Percentiles rank a stretch among this genome's conserved stretches.
These are phyloP conservation scores for Cucurbitaria berberidis DNA, from an alignment of 2,329 filamentous ascomycete genomes.

Conservation along the genomic window DNA sequence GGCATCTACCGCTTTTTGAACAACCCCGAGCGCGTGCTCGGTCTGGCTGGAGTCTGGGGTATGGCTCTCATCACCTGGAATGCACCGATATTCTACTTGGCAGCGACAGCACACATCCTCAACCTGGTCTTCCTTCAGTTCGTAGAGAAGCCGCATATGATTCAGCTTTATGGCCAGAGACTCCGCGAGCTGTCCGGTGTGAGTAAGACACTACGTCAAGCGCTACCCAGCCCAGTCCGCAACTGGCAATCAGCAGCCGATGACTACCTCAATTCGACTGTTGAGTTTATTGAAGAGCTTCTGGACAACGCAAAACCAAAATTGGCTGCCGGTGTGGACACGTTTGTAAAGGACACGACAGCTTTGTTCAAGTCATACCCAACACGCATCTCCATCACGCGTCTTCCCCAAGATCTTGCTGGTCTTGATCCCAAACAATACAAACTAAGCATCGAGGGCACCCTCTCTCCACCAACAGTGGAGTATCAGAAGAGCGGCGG, in stretches of 20 bases:
- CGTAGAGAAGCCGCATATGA: slow-evolving; percentile 94
- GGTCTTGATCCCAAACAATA: slow-evolving; percentile 83
- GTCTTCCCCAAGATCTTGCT: slow-evolving; percentile 78
- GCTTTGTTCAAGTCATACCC: slow-evolving; percentile 90
- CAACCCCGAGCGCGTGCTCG: slow-evolving; percentile 93
- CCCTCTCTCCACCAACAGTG: slow-evolving; percentile 55
- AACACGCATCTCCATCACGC: slow-evolving; percentile 80
- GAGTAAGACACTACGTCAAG: slow-evolving; percentile 87
- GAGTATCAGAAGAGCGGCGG: slow-evolving; percentile 68
- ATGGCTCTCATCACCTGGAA: slow-evolving; percentile 93
- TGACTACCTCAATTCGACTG: slow-evolving; percentile 82
- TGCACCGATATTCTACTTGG: slow-evolving; percentile 82
- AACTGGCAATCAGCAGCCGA: slow-evolving; percentile 87
- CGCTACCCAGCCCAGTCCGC: slow-evolving; percentile 81
- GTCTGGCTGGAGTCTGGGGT: slow-evolving; percentile 94
- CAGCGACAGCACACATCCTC: slow-evolving; percentile 82
- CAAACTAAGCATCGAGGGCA: slow-evolving; percentile 74
- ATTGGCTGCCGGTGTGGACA: slow-evolving; percentile 82
- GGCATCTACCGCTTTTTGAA: slow-evolving; percentile 98
- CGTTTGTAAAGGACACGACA: slow-evolving; percentile 85
- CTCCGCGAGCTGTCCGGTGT: slow-evolving; percentile 87
- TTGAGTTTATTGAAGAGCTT: slow-evolving; percentile 89
- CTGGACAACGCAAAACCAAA: slow-evolving; percentile 85
- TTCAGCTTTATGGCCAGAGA: slow-evolving; percentile 76
- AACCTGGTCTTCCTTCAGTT: slow-evolving; percentile 89